Evolutionary conservation across 148 eudicot species (phyloP).

Genomic region (Vaccinium darrowii): DNA sequence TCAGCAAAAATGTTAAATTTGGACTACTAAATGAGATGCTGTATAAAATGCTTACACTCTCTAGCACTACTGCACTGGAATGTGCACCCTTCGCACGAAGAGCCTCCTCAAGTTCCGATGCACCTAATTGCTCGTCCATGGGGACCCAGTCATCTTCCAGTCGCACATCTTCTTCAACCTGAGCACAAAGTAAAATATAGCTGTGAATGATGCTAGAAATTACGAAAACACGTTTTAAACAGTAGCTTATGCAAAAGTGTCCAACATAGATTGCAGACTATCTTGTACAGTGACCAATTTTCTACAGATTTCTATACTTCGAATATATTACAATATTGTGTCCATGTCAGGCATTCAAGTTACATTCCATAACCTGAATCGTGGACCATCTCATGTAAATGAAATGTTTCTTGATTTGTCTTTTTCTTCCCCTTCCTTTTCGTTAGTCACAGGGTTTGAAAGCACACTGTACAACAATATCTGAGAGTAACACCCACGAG

Average conservation of each 20-base stretch:
- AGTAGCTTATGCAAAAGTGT: neutral
- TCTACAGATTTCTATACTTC: neutral
- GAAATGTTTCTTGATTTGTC: neutral
- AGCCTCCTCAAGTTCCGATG: slow-evolving; percentile 71
- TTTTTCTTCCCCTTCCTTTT: neutral
- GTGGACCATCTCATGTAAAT: neutral
- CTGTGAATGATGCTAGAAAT: neutral
- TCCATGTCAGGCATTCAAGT: neutral
- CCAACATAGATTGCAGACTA: neutral
- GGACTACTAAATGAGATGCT: neutral
- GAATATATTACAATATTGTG: neutral
- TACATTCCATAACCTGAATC: neutral
- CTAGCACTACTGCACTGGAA: slow-evolving; percentile 94
- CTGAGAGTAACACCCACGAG: neutral
- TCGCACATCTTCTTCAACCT: slow-evolving; percentile 86
- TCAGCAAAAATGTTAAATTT: slow-evolving; percentile 10
- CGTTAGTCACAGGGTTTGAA: neutral
- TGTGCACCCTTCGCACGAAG: slow-evolving; percentile 83
- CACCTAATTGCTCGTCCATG: slow-evolving; percentile 69
- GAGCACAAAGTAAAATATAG: slow-evolving; percentile 6
- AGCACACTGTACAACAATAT: neutral
- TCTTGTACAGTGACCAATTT: neutral
- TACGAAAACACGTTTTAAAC: neutral
- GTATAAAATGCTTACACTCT: slow-evolving; percentile 58
- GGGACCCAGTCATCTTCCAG: slow-evolving; percentile 99